phyloP scores from a whole-genome alignment of 2,329 filamentous ascomycete species.

The Coniochaeta prunicola region DNA sequence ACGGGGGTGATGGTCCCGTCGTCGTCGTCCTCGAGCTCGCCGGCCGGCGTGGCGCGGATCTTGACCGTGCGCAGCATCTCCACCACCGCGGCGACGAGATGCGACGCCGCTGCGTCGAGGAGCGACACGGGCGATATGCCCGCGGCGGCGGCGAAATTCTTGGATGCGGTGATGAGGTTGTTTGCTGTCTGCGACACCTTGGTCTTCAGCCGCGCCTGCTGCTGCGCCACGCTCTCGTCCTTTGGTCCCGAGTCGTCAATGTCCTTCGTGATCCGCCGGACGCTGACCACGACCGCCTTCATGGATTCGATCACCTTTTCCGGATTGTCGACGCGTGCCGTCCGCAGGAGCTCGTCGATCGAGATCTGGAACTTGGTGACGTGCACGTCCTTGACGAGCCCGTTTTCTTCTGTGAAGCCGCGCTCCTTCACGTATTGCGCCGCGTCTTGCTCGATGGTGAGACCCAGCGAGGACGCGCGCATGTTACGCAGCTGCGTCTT shows the following conservation, averaged over 20 bases:
- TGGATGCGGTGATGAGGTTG: conserved; percentile 88
- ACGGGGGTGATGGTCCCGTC: conserved; percentile 59
- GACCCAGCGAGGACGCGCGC: conserved; percentile 71
- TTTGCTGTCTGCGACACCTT: conserved; percentile 91
- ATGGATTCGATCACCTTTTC: conserved; percentile 74
- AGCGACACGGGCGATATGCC: conserved; percentile 91
- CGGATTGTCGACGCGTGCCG: conserved; percentile 66
- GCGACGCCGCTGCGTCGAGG: conserved; percentile 85
- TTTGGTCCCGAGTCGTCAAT: conserved; percentile 52
- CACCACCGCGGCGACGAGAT: conserved; percentile 78
- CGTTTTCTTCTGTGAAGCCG: conserved; percentile 62
- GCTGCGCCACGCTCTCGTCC: conserved; percentile 46
- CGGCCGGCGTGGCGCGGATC: conserved; percentile 66
- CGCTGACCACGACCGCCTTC: conserved; percentile 75
- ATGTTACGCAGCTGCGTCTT: conserved; percentile 82
- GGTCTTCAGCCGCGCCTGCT: conserved; percentile 65
- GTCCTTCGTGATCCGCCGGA: conserved; percentile 79
- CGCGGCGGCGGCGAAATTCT: conserved; percentile 76
- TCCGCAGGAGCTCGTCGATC: conserved; percentile 81
- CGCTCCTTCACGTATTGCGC: conserved; percentile 58
- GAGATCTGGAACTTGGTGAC: conserved; percentile 93
- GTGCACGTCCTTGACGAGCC: conserved; percentile 82
- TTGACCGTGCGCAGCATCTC: conserved; percentile 80
- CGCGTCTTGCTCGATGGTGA: conserved; percentile 64
- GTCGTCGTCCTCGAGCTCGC: conserved; percentile 72